These are phyloP conservation scores for Setaria viridis DNA, from an alignment of 202 grass and related monocot genomes.

Conservation along the genomic window DNA sequence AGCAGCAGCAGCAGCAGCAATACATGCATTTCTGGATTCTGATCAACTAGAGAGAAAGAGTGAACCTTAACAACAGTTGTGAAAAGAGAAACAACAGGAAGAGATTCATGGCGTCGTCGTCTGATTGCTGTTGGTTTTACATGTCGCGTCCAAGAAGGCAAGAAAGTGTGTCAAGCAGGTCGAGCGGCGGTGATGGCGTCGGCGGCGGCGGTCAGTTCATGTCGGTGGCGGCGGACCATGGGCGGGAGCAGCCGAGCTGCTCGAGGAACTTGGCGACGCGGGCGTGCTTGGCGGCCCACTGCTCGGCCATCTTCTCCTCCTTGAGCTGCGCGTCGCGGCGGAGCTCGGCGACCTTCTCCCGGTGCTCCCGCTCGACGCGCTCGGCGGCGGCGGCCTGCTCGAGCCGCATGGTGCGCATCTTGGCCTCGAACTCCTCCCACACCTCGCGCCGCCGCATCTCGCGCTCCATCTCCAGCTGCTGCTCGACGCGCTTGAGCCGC, in stretches of 20 bases:
- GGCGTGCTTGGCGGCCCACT: constrained; percentile 89
- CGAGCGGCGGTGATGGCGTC: neutral
- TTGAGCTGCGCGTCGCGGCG: constrained; percentile 82
- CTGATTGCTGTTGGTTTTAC: constrained; percentile 5
- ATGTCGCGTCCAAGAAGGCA: constrained; percentile 13
- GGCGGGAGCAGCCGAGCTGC: constrained; percentile 56
- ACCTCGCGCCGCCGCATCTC: constrained; percentile 73
- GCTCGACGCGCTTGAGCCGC: constrained; percentile 85
- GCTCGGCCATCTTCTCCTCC: constrained; percentile 93
- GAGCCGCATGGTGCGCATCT: constrained; percentile 65
- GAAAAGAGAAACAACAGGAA: neutral
- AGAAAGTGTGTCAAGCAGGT: neutral
- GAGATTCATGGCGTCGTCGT: constrained; percentile 14
- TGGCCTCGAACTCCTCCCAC: constrained; percentile 79
- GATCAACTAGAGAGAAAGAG: neutral
- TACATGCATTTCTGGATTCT: neutral
- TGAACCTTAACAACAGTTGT: neutral
- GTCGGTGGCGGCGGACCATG: constrained; percentile 41
- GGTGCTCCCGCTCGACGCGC: constrained; percentile 75
- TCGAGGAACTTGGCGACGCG: constrained; percentile 80
- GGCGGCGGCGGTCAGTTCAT: constrained; percentile 42
- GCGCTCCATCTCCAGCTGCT: constrained; percentile 89
- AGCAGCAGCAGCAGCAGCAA: neutral
- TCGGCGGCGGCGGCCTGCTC: constrained; percentile 76
- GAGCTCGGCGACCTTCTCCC: constrained; percentile 75